A percentile compares a stretch with the other conserved stretches of the same genome.
Evolutionary conservation across 1,284 basidiomycete genomes (phyloP).

Genomic region (Trichosporon coremiiforme): DNA sequence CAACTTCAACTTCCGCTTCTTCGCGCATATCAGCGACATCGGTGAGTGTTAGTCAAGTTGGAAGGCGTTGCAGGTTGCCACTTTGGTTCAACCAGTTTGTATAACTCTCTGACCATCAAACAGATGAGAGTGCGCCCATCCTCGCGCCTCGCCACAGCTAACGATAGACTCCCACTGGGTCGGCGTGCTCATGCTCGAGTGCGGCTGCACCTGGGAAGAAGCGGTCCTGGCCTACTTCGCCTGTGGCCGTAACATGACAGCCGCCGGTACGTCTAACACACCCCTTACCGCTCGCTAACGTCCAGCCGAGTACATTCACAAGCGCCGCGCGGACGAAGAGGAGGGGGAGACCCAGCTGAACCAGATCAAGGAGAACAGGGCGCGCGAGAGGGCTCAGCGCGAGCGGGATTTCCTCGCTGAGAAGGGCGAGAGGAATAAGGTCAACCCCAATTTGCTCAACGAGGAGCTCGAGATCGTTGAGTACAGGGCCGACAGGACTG

Average conservation of each 20-base stretch:
- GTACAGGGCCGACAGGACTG: no score
- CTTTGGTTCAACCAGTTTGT: no score
- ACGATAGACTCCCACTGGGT: background rate
- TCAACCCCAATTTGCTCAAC: no score
- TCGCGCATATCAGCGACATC: background rate
- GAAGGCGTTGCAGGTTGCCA: no score
- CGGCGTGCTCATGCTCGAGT: background rate
- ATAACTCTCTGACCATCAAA: no score
- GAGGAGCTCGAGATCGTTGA: no score
- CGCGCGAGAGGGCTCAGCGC: no score
- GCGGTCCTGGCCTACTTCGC: constrained; percentile 1
- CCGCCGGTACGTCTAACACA: background rate
- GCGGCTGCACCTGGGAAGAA: background rate
- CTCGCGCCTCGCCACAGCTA: background rate
- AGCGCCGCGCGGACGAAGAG: background rate
- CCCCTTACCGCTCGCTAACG: background rate
- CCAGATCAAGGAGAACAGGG: background rate
- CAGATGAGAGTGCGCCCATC: no score
- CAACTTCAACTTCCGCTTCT: background rate
- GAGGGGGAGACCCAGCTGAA: background rate
- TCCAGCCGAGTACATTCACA: background rate
- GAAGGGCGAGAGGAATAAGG: no score
- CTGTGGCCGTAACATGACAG: background rate
- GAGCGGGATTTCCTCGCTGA: no score
- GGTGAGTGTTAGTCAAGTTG: background rate